Percentiles rank a stretch among this genome's conserved stretches.
Evolutionary conservation across 2,329 filamentous ascomycete species (phyloP).

Genomic region (Dothideomycetidae sp.): DNA sequence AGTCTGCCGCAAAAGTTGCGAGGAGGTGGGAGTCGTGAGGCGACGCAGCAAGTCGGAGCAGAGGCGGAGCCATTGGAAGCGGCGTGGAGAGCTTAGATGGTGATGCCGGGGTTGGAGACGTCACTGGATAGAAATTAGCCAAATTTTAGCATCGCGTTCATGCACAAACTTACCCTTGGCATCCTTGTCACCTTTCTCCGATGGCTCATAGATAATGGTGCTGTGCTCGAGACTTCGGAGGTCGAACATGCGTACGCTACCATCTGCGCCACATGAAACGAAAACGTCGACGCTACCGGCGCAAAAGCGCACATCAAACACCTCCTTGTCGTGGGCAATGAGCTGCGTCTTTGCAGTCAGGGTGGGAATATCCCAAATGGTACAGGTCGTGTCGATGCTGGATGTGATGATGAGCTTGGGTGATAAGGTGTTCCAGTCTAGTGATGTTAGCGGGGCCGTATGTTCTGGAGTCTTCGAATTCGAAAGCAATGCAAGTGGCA

Average conservation of each 20-base stretch:
- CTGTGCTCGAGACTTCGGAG: constrained; percentile 90
- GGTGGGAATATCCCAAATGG: constrained; percentile 98
- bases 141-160: not conserved
- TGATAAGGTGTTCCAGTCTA: constrained; percentile 97
- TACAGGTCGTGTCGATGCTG: constrained; percentile 97
- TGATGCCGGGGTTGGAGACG: constrained; percentile 45
- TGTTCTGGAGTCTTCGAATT: constrained; percentile 98
- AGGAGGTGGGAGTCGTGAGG: constrained; percentile 91
- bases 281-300: constrained; percentile 98
- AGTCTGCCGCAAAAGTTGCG: constrained; percentile 93
- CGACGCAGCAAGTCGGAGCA: constrained; percentile 72
- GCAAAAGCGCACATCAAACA: constrained; percentile 96
- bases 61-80: constrained; percentile 48
- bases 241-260: constrained; percentile 98
- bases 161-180: constrained; percentile 24
- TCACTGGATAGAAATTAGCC: constrained; percentile 16
- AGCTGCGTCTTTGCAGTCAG: constrained; percentile 95
- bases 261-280: constrained; percentile 92
- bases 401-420: constrained; percentile 97
- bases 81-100: constrained; percentile 58
- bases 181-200: constrained; percentile 56
- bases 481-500: constrained; percentile 79
- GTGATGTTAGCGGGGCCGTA: constrained; percentile 84
- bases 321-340: constrained; percentile 97
- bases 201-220: constrained; percentile 97